phyloP scores from a whole-genome alignment of 148 eudicot species.

The Silene conica region DNA sequence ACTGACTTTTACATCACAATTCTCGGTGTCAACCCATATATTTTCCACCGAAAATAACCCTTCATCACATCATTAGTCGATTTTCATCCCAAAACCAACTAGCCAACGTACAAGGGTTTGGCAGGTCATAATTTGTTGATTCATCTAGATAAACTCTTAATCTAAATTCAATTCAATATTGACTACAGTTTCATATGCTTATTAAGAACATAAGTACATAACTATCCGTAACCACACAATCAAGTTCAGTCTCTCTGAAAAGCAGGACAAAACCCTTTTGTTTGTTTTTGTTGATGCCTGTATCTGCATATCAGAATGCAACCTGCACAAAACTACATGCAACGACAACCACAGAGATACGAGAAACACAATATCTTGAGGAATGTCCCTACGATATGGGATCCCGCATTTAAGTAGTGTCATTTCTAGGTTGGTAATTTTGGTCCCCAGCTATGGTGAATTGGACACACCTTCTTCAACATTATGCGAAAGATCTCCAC shows the following conservation, averaged over 20 bases:
- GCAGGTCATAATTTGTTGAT: constrained; percentile 19
- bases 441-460: constrained; percentile 16
- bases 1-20: no score
- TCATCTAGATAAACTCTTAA: constrained; percentile 2
- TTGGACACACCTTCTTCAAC: constrained; percentile 17
- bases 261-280: constrained; percentile 24
- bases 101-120: constrained; percentile 4
- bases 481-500: constrained; percentile 21
- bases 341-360: constrained; percentile 22
- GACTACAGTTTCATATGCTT: constrained; percentile 16
- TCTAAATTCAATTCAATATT: background rate
- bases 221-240: constrained; percentile 15
- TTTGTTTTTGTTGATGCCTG: constrained; percentile 17
- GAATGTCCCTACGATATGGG: constrained; percentile 7
- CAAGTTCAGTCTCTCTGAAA: constrained; percentile 15
- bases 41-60: background rate
- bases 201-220: background rate
- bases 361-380: constrained; percentile 10
- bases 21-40: no score
- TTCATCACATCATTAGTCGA: background rate
- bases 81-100: background rate
- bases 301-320: constrained; percentile 14
- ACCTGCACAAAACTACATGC: background rate
- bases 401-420: constrained; percentile 17
- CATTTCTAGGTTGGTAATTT: constrained; percentile 25